Percentiles rank a stretch among this genome's conserved stretches.
Evolutionary conservation across 2,329 filamentous ascomycete genomes (phyloP).

Genomic region (Colletotrichum trifolii): DNA sequence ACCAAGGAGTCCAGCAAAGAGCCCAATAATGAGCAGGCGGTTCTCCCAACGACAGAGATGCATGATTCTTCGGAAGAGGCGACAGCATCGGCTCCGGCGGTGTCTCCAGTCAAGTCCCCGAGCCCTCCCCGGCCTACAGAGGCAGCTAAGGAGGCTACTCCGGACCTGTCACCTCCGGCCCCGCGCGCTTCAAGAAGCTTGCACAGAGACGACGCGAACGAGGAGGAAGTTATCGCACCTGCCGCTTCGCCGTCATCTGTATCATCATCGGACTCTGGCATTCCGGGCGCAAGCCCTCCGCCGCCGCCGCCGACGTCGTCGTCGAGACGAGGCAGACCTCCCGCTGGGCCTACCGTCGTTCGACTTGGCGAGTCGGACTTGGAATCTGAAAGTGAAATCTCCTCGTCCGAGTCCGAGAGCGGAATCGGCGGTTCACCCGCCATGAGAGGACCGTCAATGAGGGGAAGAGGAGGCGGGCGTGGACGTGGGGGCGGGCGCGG

Average conservation of each 20-base stretch:
- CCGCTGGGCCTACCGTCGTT: constrained; percentile 29
- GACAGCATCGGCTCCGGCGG: not conserved
- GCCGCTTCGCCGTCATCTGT: constrained; percentile 7
- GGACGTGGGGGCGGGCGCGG: constrained; percentile 18
- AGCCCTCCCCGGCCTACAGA: not conserved
- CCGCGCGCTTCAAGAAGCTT: constrained; percentile 1
- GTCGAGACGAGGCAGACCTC: constrained; percentile 14
- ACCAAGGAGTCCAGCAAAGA: not conserved
- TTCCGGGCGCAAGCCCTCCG: constrained; percentile 21
- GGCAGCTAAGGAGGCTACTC: constrained; percentile 11
- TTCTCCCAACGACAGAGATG: no score
- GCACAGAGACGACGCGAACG: constrained; percentile 9
- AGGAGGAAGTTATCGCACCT: constrained; percentile 13
- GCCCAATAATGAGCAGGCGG: not conserved
- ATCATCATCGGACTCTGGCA: constrained; percentile 28
- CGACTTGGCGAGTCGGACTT: constrained; percentile 33
- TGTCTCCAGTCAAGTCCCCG: not conserved
- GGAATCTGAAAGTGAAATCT: constrained; percentile 30
- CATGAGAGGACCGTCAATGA: constrained; percentile 1
- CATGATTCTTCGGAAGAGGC: no score
- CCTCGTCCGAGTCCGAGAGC: constrained; percentile 28
- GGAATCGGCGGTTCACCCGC: constrained; percentile 16
- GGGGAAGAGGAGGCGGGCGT: constrained; percentile 5
- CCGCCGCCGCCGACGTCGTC: constrained; percentile 17
- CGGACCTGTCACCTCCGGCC: constrained; percentile 22